Evolutionary conservation across 2,329 filamentous ascomycete species (phyloP), one percentile per base, ranked within the genome.

Genomic region (Leptographium flavum): DNA sequence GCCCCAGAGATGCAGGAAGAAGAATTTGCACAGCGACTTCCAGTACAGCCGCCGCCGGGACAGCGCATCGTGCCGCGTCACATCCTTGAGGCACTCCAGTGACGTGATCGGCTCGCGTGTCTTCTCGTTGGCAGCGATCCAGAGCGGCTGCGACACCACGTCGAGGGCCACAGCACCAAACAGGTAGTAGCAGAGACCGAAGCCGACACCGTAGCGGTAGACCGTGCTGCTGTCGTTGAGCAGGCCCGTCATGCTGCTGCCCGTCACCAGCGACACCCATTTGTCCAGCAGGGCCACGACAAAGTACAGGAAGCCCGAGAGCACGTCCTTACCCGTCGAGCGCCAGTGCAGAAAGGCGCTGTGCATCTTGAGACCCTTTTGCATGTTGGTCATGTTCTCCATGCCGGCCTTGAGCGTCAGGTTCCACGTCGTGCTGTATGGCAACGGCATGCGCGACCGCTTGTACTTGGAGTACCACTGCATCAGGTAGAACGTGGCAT

Each of bases 131-230:
- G 67, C 63, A 2, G 63, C 53, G 13, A 61, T 63, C 48, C 70
- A 65, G 1, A 74, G 60, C 48, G 70, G 65, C 44, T 70, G 67
- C 19, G 70, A 69, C 47, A 73, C 72, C 49, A 68, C 66, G 50
- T 76, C 73, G 23, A 76, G 68, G 21, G 73, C 59, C 2, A 76
- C 70, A 13, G 73, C 72, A 23, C 73, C 71, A 22, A 75, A 64
- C 17, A 76, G 60, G 50, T 76, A 76, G 54, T 76, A 76, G 0
- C 69, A 69, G 30, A 76, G 59, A n/a, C 69, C 68, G 49, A 75
- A 73, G 2, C 73, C 72, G 21, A 73, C 64, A 63, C 66, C 5
- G 63, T 65, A 52, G 67, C 65, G 32, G 64, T 62, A 56, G 67
- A 59, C 47, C 65, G 44, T 45, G 39, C 47, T 54, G 42, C 42